Evolutionary conservation across 176 grass and related monocot species (phyloP).

Genomic region (Areca catechu): DNA sequence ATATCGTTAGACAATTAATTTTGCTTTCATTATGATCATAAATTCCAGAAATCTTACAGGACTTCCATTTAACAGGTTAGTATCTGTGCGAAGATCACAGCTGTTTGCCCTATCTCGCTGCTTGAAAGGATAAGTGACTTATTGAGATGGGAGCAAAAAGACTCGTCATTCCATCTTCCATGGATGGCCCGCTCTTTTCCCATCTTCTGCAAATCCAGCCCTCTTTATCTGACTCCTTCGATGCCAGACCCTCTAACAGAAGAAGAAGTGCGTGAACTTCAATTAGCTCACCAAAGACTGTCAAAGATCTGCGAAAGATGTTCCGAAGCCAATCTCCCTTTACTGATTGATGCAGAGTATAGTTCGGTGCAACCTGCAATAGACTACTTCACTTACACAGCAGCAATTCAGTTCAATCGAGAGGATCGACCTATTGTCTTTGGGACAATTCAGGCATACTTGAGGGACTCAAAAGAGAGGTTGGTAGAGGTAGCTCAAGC

Average conservation of each 20-base stretch:
- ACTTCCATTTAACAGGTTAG: conserved; percentile 43
- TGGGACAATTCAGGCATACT: conserved; percentile 78
- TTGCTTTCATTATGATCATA: background rate
- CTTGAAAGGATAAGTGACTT: conserved; percentile 77
- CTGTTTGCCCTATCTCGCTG: conserved; percentile 68
- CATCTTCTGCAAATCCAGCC: conserved; percentile 55
- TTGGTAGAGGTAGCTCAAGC: conserved; percentile 34
- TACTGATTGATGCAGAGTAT: conserved; percentile 94
- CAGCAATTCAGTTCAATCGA: conserved; percentile 40
- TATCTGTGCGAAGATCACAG: conserved; percentile 87
- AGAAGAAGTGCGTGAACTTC: conserved; percentile 50
- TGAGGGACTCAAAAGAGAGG: conserved; percentile 62
- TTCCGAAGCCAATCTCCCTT: conserved; percentile 38
- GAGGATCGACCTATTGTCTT: conserved; percentile 40
- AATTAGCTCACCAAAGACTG: conserved; percentile 44
- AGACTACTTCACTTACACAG: conserved; percentile 82
- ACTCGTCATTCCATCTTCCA: conserved; percentile 50
- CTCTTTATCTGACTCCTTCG: conserved; percentile 55
- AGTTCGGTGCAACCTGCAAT: conserved; percentile 72
- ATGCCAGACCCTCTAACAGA: conserved; percentile 41
- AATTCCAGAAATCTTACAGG: background rate
- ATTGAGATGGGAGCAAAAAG: conserved; percentile 72
- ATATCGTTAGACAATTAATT: background rate
- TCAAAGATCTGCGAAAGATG: conserved; percentile 46
- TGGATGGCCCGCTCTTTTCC: conserved; percentile 62